Percentiles rank a stretch among this genome's conserved stretches.
These are phyloP conservation scores for Larix sibirica DNA, from an alignment of 83 land plant genomes.

Conservation along the genomic window DNA sequence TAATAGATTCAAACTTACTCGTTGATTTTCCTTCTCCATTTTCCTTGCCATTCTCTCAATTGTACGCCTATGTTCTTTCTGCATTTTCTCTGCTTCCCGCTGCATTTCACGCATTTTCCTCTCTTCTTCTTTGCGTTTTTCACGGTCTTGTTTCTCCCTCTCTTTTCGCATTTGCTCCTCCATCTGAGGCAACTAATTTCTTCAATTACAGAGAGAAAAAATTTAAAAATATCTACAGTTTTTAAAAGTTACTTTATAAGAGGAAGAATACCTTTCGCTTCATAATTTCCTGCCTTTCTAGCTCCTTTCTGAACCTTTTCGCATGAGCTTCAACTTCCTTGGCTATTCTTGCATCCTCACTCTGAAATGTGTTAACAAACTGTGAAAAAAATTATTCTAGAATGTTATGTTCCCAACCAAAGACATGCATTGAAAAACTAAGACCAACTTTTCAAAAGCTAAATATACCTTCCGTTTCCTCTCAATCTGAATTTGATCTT, in stretches of 20 bases:
- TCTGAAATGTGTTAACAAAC: slow-evolving; percentile 31
- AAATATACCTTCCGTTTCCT: slow-evolving; percentile 74
- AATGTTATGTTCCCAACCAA: slow-evolving; percentile 2
- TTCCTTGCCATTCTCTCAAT: slow-evolving; percentile 81
- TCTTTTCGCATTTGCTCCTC: slow-evolving; percentile 91
- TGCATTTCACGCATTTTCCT: slow-evolving; percentile 81
- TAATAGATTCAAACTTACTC: slow-evolving; percentile 48
- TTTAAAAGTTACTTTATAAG: not conserved
- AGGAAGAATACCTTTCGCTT: slow-evolving; percentile 61
- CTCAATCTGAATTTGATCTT: slow-evolving; percentile 48
- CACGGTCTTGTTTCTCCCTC: slow-evolving; percentile 77
- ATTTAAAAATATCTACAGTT: not conserved
- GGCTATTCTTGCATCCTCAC: slow-evolving; percentile 66
- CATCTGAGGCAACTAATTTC: slow-evolving; percentile 34
- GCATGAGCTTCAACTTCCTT: slow-evolving; percentile 79
- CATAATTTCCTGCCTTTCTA: slow-evolving; percentile 73
- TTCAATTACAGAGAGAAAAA: slow-evolving; percentile 15
- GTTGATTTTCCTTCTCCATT: slow-evolving; percentile 67
- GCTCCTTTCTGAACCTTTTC: slow-evolving; percentile 64
- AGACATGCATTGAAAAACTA: not conserved
- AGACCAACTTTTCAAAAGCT: not conserved
- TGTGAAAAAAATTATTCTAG: not conserved
- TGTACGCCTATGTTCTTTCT: slow-evolving; percentile 79
- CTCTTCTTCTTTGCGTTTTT: slow-evolving; percentile 87
- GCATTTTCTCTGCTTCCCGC: slow-evolving; percentile 76